phyloP scores from a whole-genome alignment of 1,139 yeast genomes.

The Debaryomyces psychrophilus region DNA sequence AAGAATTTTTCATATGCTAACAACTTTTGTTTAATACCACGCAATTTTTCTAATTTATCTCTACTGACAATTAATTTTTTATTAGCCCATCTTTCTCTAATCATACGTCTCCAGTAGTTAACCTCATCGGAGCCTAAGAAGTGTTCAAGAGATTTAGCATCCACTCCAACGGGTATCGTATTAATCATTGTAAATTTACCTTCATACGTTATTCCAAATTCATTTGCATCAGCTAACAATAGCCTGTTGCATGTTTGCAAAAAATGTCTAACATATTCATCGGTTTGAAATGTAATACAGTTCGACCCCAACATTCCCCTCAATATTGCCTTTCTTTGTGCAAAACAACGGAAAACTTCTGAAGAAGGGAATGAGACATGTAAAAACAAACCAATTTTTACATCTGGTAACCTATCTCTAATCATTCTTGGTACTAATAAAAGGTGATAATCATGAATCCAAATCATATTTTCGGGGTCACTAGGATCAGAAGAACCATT shows the following conservation, averaged over 20 bases:
- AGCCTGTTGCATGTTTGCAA: constrained; percentile 86
- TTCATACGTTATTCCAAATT: constrained; percentile 70
- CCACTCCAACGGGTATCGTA: constrained; percentile 85
- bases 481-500: constrained; percentile 49
- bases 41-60: constrained; percentile 82
- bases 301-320: constrained; percentile 90
- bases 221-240: constrained; percentile 77
- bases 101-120: constrained; percentile 65
- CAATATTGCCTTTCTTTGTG: constrained; percentile 76
- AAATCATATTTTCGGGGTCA: constrained; percentile 57
- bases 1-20: constrained; percentile 85
- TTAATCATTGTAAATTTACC: constrained; percentile 70
- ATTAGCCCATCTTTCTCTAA: constrained; percentile 76
- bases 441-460: constrained; percentile 95
- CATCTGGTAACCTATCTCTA: constrained; percentile 72
- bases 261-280: constrained; percentile 92
- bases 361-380: constrained; percentile 96
- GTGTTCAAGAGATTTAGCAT: constrained; percentile 60
- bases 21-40: constrained; percentile 88
- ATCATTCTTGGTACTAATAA: constrained; percentile 86
- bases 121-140: constrained; percentile 57
- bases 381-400: constrained; percentile 87
- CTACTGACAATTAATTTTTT: constrained; percentile 79
- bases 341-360: constrained; percentile 92
- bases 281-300: constrained; percentile 85